Evolutionary conservation across 495 filamentous ascomycete species (phyloP), one percentile per base, ranked within the genome.

Genomic region (Podospora fimiseda): DNA sequence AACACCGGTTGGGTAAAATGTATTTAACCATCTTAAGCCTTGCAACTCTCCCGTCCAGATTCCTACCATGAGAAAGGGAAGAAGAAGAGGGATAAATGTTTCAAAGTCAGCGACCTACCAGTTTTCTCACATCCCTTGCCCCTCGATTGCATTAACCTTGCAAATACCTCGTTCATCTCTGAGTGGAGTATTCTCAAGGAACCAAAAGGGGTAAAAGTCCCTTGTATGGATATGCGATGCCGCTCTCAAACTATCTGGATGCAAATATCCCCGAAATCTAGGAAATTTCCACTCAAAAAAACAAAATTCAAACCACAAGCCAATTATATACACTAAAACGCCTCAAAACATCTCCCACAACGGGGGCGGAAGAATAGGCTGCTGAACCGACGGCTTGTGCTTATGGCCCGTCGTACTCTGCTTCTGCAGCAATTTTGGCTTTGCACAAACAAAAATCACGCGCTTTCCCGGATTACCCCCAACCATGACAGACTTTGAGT

Each of bases 371-470:
- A 67, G 56, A 14, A 53, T 36, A 7, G 50, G 42, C 16, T 41
- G 39, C 38, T 40, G 39, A 7, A 42, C 41, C n/a, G 51, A 33
- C 39, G 48, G 57, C 23, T 57, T 47, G 1, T 41, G 48, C 15
- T 41, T 37, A 52, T 43, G 42, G 11, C 40, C 14, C 48, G 41
- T 3, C 41, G 16, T 5, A 6, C 20, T 23, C 38, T 23, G 14
- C 21, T 15, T 1, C 40, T 47, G 50, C 30, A 48, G 33, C 45
- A 44, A n/a, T 54, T 70, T 60, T 53, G 77, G 65, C 56, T 72
- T 79, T 60, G 92, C 72, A 2, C 89, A 87, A n/a, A 98, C 87
- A 61, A 95, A 98, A 0, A 94, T 90, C 54, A 95, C 86, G 47
- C 90, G 80, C 24, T 86, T 80, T 37, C 82, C 80, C 14, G 89